These are phyloP conservation scores for Ulmus americana DNA, from an alignment of 331 rosid species.

Conservation along the genomic window DNA sequence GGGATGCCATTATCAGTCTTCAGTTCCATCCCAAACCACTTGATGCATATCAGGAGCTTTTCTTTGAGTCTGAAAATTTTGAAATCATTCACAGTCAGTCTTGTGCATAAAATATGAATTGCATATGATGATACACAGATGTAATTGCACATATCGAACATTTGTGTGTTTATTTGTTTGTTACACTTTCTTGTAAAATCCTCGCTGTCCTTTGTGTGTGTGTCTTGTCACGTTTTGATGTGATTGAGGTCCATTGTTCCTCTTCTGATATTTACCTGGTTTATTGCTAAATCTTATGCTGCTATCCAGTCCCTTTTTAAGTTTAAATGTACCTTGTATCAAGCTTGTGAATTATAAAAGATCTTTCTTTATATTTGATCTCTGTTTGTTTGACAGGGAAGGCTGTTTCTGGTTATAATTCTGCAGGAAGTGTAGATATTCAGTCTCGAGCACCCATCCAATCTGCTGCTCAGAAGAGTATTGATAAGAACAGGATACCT, in stretches of 20 bases:
- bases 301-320: background rate
- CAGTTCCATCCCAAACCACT: conserved; percentile 7
- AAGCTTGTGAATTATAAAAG: background rate
- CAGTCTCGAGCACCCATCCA: conserved; percentile 30
- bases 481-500: conserved; percentile 36
- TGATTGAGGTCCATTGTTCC: background rate
- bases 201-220: conserved; percentile 2
- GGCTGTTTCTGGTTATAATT: conserved; percentile 30
- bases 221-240: background rate
- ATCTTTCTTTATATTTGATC: background rate
- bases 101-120: background rate
- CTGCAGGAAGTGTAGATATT: conserved; percentile 38
- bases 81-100: background rate
- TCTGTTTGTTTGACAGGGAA: conserved; percentile 21
- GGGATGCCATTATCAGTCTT: background rate
- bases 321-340: background rate
- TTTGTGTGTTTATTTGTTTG: background rate
- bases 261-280: background rate
- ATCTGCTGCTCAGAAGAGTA: conserved; percentile 40
- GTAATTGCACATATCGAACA: background rate
- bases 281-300: conserved; percentile 1
- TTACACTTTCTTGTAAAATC: background rate
- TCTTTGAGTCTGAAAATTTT: background rate
- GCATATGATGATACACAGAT: background rate
- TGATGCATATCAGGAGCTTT: background rate